Conservation (phyloP, 148 eudicot genomes). For the Bassia scoparia region DNA sequence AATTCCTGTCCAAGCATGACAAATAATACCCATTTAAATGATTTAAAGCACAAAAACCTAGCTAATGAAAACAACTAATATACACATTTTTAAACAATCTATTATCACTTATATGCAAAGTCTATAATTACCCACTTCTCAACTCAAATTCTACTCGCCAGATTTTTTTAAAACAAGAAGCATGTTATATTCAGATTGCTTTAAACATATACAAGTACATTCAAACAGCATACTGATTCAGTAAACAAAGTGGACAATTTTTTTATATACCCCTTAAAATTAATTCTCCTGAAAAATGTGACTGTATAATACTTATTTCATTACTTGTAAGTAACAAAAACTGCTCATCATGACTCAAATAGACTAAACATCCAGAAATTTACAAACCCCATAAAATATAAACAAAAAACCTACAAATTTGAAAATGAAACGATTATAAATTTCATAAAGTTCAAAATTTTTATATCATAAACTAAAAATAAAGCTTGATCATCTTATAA, state of each 20-base stretch:
- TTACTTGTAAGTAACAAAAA: slow-evolving; percentile 12
- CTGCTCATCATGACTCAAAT: slow-evolving; percentile 20
- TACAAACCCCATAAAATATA: slow-evolving; percentile 4
- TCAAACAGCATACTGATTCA: neutral
- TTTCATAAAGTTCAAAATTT: no score
- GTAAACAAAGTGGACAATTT: slow-evolving; percentile 3
- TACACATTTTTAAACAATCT: neutral
- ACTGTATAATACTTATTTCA: slow-evolving; percentile 16
- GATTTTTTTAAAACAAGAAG: slow-evolving; percentile 15
- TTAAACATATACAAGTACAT: slow-evolving; percentile 24
- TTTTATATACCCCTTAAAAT: slow-evolving; percentile 7
- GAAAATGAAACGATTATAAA: no score
- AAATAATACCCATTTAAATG: slow-evolving; percentile 7
- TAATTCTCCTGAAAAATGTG: neutral
- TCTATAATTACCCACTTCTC: slow-evolving; percentile 6
- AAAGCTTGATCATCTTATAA: no score
- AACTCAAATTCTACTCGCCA: slow-evolving; percentile 15
- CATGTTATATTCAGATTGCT: neutral
- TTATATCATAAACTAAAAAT: no score
- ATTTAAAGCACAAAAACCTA: neutral
- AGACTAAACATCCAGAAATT: neutral
- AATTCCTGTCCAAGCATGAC: slow-evolving; percentile 70
- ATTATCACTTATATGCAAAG: neutral
- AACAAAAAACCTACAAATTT: slow-evolving; percentile 29
- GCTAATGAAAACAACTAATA: neutral